phyloP scores from a whole-genome alignment of 306 rosid species.

The Gleditsia sinensis region DNA sequence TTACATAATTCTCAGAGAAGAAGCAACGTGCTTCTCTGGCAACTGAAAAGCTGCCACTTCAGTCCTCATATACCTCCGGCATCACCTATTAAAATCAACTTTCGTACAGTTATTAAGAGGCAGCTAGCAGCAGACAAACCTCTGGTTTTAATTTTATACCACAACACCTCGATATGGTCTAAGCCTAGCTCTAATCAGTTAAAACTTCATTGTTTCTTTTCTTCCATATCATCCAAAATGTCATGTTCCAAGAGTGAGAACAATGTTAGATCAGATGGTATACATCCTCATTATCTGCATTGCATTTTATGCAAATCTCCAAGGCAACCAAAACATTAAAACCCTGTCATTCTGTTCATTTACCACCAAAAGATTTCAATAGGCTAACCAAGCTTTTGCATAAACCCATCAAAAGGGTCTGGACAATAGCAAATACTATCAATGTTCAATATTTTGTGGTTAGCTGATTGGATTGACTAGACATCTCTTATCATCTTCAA shows the following conservation, averaged over 20 bases:
- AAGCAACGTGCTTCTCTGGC: no score
- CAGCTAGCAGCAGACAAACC: no score
- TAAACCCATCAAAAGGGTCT: background rate
- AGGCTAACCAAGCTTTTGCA: background rate
- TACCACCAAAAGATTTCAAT: background rate
- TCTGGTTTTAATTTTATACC: no score
- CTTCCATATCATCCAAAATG: background rate
- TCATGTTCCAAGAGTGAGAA: background rate
- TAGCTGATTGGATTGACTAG: background rate
- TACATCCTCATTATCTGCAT: background rate
- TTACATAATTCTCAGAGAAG: no score
- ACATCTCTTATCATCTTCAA: conserved; percentile 1
- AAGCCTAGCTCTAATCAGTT: background rate
- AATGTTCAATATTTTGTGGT: background rate
- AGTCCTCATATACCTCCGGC: no score
- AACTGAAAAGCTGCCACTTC: no score
- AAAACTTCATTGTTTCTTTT: background rate
- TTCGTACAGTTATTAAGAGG: no score
- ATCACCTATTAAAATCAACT: no score
- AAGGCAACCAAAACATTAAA: background rate
- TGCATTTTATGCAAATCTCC: background rate
- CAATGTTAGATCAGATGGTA: background rate
- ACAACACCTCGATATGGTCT: no score
- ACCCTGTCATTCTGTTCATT: background rate
- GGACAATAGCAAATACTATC: background rate